Conservation (phyloP, 2,329 filamentous ascomycete genomes). For the Aspergillus sp. region DNA sequence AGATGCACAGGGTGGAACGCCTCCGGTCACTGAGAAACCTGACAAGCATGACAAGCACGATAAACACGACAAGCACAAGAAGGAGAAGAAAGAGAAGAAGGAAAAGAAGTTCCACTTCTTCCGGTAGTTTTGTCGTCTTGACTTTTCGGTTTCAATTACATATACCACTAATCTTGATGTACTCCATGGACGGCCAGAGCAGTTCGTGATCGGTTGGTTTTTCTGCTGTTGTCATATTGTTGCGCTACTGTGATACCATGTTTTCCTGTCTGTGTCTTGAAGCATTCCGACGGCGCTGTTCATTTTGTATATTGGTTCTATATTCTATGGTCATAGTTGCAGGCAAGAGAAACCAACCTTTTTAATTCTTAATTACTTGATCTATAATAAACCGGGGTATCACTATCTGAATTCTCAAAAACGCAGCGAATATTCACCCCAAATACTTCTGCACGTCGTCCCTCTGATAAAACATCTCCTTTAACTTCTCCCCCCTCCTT, state of each 20-base stretch:
- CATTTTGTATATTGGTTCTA: background rate
- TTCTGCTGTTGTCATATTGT: slow-evolving; percentile 12
- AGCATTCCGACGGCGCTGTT: slow-evolving; percentile 11
- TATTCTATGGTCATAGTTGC: background rate
- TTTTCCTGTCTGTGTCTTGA: slow-evolving; percentile 12
- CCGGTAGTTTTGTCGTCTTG: slow-evolving; percentile 16
- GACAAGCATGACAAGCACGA: slow-evolving; percentile 42
- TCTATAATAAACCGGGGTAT: background rate
- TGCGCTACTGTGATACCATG: slow-evolving; percentile 32
- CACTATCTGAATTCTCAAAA: background rate
- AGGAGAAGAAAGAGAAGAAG: slow-evolving; percentile 44
- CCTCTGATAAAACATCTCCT: slow-evolving; percentile 65
- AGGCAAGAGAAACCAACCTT: background rate
- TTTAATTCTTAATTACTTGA: slow-evolving; percentile 1
- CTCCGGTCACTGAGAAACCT: slow-evolving; percentile 13
- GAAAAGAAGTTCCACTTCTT: slow-evolving; percentile 55
- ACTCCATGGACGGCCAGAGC: slow-evolving; percentile 1
- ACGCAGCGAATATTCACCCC: slow-evolving; percentile 24
- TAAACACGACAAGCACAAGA: slow-evolving; percentile 38
- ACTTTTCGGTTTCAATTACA: background rate
- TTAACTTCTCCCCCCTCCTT: slow-evolving; percentile 57
- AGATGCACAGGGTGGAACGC: slow-evolving; percentile 21
- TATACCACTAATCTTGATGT: background rate
- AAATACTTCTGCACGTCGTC: slow-evolving; percentile 73
- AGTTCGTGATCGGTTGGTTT: slow-evolving; percentile 1